Evolutionary conservation across 371 early-diverging fungal genomes (phyloP).

Genomic region (Zychaea mexicana): DNA sequence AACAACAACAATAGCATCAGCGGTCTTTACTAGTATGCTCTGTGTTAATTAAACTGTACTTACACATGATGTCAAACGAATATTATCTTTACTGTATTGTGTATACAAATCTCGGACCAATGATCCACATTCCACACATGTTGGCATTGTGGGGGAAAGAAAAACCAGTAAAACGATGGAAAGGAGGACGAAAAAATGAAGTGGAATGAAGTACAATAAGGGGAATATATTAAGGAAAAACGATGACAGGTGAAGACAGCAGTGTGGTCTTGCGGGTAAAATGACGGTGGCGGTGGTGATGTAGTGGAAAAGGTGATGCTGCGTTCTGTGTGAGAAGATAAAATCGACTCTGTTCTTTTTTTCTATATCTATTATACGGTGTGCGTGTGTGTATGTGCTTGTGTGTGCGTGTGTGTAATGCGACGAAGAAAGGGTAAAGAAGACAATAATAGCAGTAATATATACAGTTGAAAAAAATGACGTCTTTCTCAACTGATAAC

Average conservation of each 20-base stretch:
- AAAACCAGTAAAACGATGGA: background rate
- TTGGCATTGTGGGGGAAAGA: constrained; percentile 47
- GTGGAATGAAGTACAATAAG: background rate
- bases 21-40: too few species aligned
- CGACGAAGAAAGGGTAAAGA: background rate
- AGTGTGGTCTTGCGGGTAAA: too few species aligned
- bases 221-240: background rate
- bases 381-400: background rate
- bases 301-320: too few species aligned
- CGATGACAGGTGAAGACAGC: background rate
- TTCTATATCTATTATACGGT: background rate
- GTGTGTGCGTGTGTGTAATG: background rate
- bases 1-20: too few species aligned
- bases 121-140: constrained; percentile 87
- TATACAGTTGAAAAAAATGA: background rate
- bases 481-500: constrained; percentile 26
- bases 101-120: constrained; percentile 80
- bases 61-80: constrained; percentile 85
- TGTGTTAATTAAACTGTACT: too few species aligned
- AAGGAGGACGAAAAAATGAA: background rate
- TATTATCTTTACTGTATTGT: constrained; percentile 89
- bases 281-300: too few species aligned
- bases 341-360: too few species aligned
- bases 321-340: too few species aligned
- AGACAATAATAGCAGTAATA: background rate